Base-by-base conservation (phyloP, 768 basidiomycete species). In the Phaffia tasmanica region DNA sequence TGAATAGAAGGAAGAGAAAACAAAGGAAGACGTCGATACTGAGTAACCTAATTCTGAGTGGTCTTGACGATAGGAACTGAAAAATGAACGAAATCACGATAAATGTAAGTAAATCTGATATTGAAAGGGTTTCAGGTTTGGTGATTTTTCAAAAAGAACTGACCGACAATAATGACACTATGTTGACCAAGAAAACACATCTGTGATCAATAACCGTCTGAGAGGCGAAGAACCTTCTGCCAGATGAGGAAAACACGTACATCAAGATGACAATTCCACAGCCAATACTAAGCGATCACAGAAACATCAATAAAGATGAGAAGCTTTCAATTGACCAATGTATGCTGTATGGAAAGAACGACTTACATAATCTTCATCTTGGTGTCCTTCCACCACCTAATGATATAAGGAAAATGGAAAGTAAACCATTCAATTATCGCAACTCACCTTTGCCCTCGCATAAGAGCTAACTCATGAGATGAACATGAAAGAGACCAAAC, bases 251-350 rank as follows among this genome's bases (percentile, higher is more conserved):
- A 53, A 49, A 21, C 1, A 54, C 67, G 56, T 49, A 69, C 67
- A 99, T 92, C 75, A 99, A 88, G 65, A 99, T 83, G 58, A 83
- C 83, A 73, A 99, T 86, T 63, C 88, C 90, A 56, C 87, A 81
- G 65, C 86, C 89, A 73, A 99, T 95, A 77, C 63, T 64, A 25
- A 3, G 6, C 8, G 8, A 25, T 42, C 4, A 8, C 16, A 42
- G 29, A 63, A 23, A 46, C 5, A 63, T 18, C n/a, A 29, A 8
- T 3, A 42, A 14, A 27, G 46, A 42, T 51, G 21, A 54, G 50
- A 23, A 27, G 18, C 30, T 32, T n/a, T 58, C 35, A 42, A 42
- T 57, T 29, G 29, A 29, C 3, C 47, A 46, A 19, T 1, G 16
- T 25, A 19, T 46, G 35, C 49, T 27, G 19, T 7, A 21, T 3